A percentile compares a stretch with the other conserved stretches of the same genome.
These are phyloP conservation scores for Oryza longistaminata DNA, from an alignment of 176 grass and related monocot genomes.

Conservation along the genomic window DNA sequence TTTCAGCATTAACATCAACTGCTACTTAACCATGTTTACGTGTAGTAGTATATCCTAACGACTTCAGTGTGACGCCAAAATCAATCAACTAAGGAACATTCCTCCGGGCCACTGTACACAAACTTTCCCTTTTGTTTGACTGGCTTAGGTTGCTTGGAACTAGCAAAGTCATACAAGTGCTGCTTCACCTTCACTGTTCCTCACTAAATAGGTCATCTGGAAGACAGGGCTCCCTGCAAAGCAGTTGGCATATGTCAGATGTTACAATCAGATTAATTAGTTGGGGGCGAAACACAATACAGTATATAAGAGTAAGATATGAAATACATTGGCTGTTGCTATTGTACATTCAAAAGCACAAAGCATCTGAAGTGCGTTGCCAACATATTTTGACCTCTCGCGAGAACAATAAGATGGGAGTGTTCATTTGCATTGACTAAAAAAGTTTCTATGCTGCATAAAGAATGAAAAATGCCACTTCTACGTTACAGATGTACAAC, in stretches of 20 bases:
- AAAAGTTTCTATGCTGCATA: neutral
- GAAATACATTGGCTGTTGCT: neutral
- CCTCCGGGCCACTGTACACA: neutral
- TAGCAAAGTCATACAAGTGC: neutral
- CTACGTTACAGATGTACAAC: neutral
- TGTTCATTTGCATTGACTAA: neutral
- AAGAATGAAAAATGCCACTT: neutral
- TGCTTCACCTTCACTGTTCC: neutral
- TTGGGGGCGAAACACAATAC: neutral
- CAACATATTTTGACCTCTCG: neutral
- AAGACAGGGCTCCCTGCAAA: constrained; percentile 26
- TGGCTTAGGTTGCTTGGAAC: neutral
- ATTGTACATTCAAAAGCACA: neutral
- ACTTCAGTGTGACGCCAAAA: neutral
- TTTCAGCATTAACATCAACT: neutral
- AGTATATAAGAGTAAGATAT: neutral
- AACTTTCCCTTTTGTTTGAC: constrained; percentile 10
- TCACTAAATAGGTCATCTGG: neutral
- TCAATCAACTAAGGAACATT: neutral
- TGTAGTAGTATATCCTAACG: neutral
- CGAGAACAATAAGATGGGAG: neutral
- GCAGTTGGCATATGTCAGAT: constrained; percentile 4
- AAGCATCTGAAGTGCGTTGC: neutral
- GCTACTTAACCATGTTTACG: neutral
- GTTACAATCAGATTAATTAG: constrained; percentile 15